Evolutionary conservation across 2,329 filamentous ascomycete species (phyloP).

Genomic region (Sporothrix dimorphospora): DNA sequence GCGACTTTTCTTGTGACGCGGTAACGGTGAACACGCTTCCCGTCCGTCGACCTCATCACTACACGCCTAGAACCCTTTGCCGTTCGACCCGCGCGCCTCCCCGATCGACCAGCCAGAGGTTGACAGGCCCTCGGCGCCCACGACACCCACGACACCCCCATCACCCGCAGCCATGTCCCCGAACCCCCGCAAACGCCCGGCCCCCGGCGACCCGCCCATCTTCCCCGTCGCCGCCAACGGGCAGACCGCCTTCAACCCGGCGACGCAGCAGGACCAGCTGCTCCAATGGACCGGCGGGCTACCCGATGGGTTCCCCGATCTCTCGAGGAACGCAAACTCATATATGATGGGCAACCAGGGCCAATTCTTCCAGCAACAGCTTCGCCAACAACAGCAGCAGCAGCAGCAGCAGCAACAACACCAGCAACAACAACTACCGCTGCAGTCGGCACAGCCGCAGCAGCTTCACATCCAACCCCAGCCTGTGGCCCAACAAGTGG

Average conservation of each 20-base stretch:
- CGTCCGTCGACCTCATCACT: not conserved
- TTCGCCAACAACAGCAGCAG: constrained; percentile 26
- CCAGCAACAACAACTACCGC: constrained; percentile 22
- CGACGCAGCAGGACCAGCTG: constrained; percentile 53
- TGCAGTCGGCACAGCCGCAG: constrained; percentile 30
- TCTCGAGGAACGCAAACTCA: constrained; percentile 41
- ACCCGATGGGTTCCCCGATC: constrained; percentile 46
- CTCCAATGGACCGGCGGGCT: constrained; percentile 49
- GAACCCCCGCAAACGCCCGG: constrained; percentile 70
- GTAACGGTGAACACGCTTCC: not conserved
- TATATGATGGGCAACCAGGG: constrained; percentile 46
- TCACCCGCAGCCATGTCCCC: constrained; percentile 48
- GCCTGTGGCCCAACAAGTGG: constrained; percentile 34
- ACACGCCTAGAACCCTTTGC: not conserved
- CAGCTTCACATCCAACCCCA: constrained; percentile 38
- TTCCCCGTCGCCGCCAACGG: constrained; percentile 57
- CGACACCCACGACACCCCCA: not conserved
- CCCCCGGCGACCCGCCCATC: constrained; percentile 70
- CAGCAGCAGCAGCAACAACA: constrained; percentile 16
- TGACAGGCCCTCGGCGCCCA: not conserved
- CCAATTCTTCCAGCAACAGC: constrained; percentile 38
- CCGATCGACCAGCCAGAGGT: no score
- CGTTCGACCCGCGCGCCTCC: not conserved
- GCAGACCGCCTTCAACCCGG: constrained; percentile 47
- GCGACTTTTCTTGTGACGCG: not conserved